These are phyloP conservation scores for Phytophthora cajani DNA, from an alignment of 352 stramenopile genomes.

Conservation along the genomic window DNA sequence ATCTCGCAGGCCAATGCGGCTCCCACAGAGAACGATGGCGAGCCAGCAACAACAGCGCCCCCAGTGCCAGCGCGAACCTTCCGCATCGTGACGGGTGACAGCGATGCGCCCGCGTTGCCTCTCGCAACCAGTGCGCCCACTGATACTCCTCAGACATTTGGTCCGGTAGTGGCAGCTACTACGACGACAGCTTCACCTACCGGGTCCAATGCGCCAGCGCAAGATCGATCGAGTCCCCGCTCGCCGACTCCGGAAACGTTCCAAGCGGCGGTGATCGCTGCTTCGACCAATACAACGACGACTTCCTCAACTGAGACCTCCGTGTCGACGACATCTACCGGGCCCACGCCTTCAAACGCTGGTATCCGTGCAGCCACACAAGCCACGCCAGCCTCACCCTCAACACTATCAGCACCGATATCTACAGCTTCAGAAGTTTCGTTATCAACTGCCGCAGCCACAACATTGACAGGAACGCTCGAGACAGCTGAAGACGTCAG, in stretches of 20 bases:
- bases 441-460: neutral
- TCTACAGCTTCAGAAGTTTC: neutral
- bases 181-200: neutral
- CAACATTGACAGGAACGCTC: neutral
- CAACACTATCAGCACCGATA: no score
- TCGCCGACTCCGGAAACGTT: neutral
- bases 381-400: neutral
- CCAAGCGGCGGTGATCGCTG: neutral
- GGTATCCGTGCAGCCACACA: neutral
- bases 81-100: no score
- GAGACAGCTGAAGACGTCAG: neutral
- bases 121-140: no score
- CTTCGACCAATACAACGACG: neutral
- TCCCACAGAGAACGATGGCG: no score
- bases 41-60: no score
- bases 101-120: no score
- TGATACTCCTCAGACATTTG: neutral
- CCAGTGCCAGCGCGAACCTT: no score
- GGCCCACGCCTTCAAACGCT: neutral
- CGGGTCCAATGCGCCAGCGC: no score
- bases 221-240: neutral
- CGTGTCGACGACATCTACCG: neutral
- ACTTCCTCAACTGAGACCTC: neutral
- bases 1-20: no score
- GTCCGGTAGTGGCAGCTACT: neutral